A percentile compares a stretch with the other conserved stretches of the same genome.
These are phyloP conservation scores for Fennellomyces sp. DNA, from an alignment of 371 early-diverging fungal genomes.

Conservation along the genomic window DNA sequence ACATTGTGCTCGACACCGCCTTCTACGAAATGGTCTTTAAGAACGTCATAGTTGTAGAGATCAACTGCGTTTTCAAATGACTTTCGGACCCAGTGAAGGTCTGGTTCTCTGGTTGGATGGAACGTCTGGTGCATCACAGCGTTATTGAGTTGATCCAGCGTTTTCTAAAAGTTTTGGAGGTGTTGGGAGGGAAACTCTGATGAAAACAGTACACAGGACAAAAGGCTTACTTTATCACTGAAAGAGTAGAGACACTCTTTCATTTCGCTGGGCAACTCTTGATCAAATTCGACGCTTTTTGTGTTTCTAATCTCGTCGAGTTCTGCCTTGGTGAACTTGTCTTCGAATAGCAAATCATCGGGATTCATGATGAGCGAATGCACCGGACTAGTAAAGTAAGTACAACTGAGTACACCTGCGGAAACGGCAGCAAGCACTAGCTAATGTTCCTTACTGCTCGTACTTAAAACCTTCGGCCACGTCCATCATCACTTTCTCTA, in stretches of 20 bases:
- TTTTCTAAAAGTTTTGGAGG: background rate
- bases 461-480: background rate
- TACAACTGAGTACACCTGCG: no score
- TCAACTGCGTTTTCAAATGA: background rate
- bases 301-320: background rate
- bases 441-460: background rate
- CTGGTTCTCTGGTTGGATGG: background rate
- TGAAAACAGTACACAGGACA: constrained; percentile 4
- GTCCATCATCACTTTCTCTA: constrained; percentile 1
- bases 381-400: background rate
- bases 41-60: background rate
- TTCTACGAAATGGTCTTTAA: background rate
- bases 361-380: background rate
- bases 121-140: background rate
- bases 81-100: background rate
- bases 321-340: background rate
- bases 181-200: background rate
- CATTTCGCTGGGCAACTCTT: background rate
- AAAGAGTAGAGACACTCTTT: background rate
- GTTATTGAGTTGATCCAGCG: background rate
- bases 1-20: background rate
- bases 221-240: background rate
- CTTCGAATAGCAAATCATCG: background rate
- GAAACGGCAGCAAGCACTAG: no score
- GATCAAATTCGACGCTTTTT: background rate